Evolutionary conservation across 2,329 filamentous ascomycete genomes (phyloP).

Genomic region (Blumeriella jaapii): DNA sequence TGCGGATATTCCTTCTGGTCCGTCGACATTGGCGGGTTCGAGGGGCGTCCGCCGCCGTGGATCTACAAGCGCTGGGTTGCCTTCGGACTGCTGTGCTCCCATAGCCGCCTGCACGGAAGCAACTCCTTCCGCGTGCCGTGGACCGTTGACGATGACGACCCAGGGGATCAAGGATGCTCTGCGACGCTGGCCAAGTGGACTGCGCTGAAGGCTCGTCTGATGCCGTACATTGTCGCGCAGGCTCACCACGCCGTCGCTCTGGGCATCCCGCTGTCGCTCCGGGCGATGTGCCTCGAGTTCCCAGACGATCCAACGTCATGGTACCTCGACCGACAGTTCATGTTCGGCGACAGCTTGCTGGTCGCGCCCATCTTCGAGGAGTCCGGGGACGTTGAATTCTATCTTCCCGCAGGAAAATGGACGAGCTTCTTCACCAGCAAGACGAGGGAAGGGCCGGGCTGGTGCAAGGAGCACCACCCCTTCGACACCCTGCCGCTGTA

Average conservation of each 20-base stretch:
- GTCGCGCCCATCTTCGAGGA: conserved; percentile 49
- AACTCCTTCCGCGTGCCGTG: conserved; percentile 52
- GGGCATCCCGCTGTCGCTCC: conserved; percentile 42
- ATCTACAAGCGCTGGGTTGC: conserved; percentile 56
- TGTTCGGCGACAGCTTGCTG: conserved; percentile 45
- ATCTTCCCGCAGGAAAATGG: conserved; percentile 40
- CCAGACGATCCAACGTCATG: conserved; percentile 47
- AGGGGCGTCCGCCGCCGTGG: conserved; percentile 43
- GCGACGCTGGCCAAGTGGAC: conserved; percentile 35
- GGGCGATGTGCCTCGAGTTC: conserved; percentile 49
- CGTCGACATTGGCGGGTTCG: conserved; percentile 52
- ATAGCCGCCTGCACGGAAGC: conserved; percentile 47
- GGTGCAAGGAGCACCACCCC: conserved; percentile 35
- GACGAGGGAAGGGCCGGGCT: conserved; percentile 31
- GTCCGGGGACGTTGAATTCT: conserved; percentile 43
- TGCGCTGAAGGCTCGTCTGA: conserved; percentile 40
- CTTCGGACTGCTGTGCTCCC: conserved; percentile 49
- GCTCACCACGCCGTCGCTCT: conserved; percentile 36
- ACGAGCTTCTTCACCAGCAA: conserved; percentile 37
- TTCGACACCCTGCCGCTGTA: conserved; percentile 38
- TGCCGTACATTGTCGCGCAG: conserved; percentile 45
- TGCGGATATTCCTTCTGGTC: conserved; percentile 50
- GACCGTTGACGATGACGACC: conserved; percentile 45
- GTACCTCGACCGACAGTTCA: conserved; percentile 47
- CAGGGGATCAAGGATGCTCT: conserved; percentile 36